Base-by-base conservation (phyloP, 2,329 filamentous ascomycete species). In the Knoxdaviesia capensis region DNA sequence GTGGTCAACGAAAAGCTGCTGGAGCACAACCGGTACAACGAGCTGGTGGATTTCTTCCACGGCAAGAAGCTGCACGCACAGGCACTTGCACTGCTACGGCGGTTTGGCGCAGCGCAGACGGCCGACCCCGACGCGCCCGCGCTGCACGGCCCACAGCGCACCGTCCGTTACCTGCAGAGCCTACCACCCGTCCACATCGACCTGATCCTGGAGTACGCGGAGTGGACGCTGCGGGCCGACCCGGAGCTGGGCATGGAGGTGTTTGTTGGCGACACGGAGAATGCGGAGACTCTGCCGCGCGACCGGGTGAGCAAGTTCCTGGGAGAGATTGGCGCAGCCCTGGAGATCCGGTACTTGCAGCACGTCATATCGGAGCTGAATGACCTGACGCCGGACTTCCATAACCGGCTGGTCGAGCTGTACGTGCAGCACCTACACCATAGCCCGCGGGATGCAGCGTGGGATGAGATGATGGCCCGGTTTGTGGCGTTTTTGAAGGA, bases 1-100 rank as follows among this genome's bases (percentile, higher is more conserved):
- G 90, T 96, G 3, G 88, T 98, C 28, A 90, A 94, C 54, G 83
- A 94, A 57, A 86, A 86, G 51, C 65, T 98, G 5, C 76, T 94
- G 45, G 84, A 94, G 55, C 84, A 79, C 36, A 82, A 82, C 44
- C 76, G 87, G 32, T 94, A 93, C 58, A 88, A 80, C 41, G 88
- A 96, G 59, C 65, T 98, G 2, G 86, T 98, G n/a, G 88, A 96
- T 56, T 98, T 98, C 55, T 77, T 96, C 50, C 85, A 92, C 52
- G 90, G 90, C 48, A 98, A 98, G 62, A 87, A 80, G 56, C 69
- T 96, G 36, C 90, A 98, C 58, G 75, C 79, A 11, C 78, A 92
- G 53, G 88, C 90, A 0, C 62, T 98, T 11, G 80, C 85, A 48
- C 63, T 94, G 31, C 68, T 98, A 1, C 72, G 74, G 50, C 80